Conservation (phyloP, 75 land plant species). For the Pinus tabuliformis region DNA sequence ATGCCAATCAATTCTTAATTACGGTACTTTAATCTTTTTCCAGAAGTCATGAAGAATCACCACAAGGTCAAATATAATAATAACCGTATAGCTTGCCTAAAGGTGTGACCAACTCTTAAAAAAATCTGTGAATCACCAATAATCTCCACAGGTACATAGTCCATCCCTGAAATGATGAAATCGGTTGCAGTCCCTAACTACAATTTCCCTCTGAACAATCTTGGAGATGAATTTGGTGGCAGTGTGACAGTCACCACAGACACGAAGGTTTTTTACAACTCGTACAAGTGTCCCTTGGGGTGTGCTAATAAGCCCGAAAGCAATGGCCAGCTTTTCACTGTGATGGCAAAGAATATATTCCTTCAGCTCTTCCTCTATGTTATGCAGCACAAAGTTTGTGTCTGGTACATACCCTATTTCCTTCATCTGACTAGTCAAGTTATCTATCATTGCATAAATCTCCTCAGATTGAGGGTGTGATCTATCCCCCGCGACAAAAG, state of each 20-base stretch:
- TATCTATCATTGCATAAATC: constrained; percentile 15
- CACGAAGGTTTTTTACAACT: constrained; percentile 1
- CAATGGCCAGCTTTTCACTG: neutral
- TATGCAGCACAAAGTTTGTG: neutral
- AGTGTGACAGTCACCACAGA: constrained; percentile 10
- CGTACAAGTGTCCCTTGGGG: neutral
- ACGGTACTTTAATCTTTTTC: too few relatives aligned
- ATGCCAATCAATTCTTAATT: too few relatives aligned
- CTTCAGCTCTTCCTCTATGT: constrained; percentile 1
- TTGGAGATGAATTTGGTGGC: constrained; percentile 3
- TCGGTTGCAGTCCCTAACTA: neutral
- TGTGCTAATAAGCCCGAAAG: neutral
- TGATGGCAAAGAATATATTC: neutral
- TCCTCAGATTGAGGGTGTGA: constrained; percentile 10
- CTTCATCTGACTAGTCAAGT: constrained; percentile 13
- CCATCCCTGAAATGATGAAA: constrained; percentile 7
- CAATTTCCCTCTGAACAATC: constrained; percentile 1
- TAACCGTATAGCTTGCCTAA: too few relatives aligned
- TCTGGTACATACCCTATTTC: constrained; percentile 4
- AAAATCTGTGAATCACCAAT: neutral
- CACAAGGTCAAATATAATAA: too few relatives aligned
- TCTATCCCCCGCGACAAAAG: constrained; percentile 13
- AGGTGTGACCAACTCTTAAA: too few relatives aligned
- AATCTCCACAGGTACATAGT: constrained; percentile 4
- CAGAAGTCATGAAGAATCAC: too few relatives aligned